Evolutionary conservation across 2,329 filamentous ascomycete species (phyloP).

Genomic region (Zymoseptoria brevis): DNA sequence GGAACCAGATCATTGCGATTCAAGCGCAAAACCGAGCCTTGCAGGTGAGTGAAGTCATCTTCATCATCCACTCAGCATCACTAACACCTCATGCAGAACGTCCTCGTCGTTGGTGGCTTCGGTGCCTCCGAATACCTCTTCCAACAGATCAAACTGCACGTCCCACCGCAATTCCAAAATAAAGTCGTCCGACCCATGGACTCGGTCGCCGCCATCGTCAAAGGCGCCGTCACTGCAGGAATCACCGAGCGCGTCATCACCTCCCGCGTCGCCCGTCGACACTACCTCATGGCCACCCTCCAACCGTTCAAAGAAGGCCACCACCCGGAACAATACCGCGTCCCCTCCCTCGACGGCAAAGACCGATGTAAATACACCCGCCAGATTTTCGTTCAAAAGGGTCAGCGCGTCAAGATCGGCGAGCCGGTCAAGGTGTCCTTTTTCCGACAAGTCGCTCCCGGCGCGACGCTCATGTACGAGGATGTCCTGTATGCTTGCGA

Average conservation of each 20-base stretch:
- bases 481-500: slow-evolving; percentile 97
- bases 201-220: slow-evolving; percentile 95
- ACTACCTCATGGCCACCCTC: slow-evolving; percentile 98
- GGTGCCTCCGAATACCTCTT: slow-evolving; percentile 98
- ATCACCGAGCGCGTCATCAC: slow-evolving; percentile 96
- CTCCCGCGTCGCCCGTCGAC: slow-evolving; percentile 89
- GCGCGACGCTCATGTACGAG: slow-evolving; percentile 98
- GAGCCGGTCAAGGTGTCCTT: slow-evolving; percentile 98
- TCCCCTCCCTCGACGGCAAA: slow-evolving; percentile 91
- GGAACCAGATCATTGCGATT: slow-evolving; percentile 98
- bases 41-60: slow-evolving; percentile 48
- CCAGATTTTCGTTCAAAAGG: slow-evolving; percentile 98
- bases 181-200: slow-evolving; percentile 99
- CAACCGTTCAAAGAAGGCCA: slow-evolving; percentile 99
- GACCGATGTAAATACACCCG: slow-evolving; percentile 97
- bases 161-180: slow-evolving; percentile 94
- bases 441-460: slow-evolving; percentile 94
- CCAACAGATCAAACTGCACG: slow-evolving; percentile 98
- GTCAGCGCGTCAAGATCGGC: slow-evolving; percentile 97
- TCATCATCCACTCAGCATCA: not conserved
- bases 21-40: slow-evolving; percentile 91
- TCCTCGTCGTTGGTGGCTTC: slow-evolving; percentile 94
- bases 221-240: slow-evolving; percentile 93
- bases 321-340: slow-evolving; percentile 95
- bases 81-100: slow-evolving; percentile 51